phyloP scores from a whole-genome alignment of 148 eudicot genomes.

The Selenicereus undatus region DNA sequence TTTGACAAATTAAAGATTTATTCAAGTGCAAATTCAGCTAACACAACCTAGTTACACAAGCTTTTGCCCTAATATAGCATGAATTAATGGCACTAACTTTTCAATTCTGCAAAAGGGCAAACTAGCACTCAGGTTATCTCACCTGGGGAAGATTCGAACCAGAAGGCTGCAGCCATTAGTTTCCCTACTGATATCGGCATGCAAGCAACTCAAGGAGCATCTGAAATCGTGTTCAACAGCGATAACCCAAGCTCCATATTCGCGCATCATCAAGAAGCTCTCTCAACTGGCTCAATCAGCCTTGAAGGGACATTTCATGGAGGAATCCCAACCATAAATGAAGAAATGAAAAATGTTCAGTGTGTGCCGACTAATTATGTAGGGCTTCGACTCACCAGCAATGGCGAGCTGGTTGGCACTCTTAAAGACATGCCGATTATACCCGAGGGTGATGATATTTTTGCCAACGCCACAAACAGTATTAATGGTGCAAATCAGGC shows the following conservation, averaged over 20 bases:
- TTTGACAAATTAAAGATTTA: no score
- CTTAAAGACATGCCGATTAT: neutral
- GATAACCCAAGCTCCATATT: neutral
- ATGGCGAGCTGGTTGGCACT: slow-evolving; percentile 24
- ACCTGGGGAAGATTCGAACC: neutral
- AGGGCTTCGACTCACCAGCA: slow-evolving; percentile 18
- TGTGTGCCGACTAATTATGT: slow-evolving; percentile 16
- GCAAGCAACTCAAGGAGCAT: neutral
- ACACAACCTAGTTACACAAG: no score
- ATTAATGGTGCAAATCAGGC: neutral
- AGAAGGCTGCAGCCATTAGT: neutral
- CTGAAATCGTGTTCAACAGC: neutral
- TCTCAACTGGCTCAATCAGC: neutral
- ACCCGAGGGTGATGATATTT: neutral
- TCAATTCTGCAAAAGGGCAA: neutral
- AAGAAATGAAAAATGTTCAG: neutral
- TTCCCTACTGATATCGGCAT: neutral
- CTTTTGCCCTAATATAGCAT: no score
- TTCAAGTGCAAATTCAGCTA: no score
- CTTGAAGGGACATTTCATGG: neutral
- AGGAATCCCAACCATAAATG: neutral
- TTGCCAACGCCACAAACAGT: neutral
- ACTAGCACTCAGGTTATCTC: neutral
- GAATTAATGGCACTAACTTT: neutral
- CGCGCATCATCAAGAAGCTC: neutral